Conservation (phyloP, 345 rosid genomes). For the Salix udensis region DNA sequence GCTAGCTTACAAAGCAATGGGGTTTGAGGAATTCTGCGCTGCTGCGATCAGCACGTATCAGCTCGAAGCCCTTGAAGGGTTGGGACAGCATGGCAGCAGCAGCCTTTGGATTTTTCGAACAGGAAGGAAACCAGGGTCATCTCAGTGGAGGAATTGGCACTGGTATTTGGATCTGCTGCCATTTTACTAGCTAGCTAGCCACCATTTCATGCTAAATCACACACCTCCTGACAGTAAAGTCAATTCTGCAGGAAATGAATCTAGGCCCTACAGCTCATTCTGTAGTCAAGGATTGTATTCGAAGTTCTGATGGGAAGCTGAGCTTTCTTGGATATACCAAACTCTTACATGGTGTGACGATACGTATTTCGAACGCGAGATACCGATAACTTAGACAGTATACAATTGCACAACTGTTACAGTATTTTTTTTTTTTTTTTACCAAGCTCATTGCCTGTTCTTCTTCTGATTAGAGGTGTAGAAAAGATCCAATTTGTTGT, state of each 20-base stretch:
- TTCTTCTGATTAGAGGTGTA: neutral
- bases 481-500: neutral
- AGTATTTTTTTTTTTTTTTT: neutral
- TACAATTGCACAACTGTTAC: neutral
- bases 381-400: conserved; percentile 28
- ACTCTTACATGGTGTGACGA: conserved; percentile 74
- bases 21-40: conserved; percentile 30
- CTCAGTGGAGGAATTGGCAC: conserved; percentile 27
- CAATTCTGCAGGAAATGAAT: conserved; percentile 24
- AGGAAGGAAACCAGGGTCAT: conserved; percentile 27
- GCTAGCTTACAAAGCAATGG: conserved; percentile 22
- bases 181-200: neutral
- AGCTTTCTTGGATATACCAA: conserved; percentile 65
- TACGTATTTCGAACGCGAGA: conserved; percentile 54
- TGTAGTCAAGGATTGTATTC: conserved; percentile 50
- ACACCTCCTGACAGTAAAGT: neutral
- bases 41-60: conserved; percentile 29
- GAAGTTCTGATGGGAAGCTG: conserved; percentile 59
- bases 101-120: conserved; percentile 26
- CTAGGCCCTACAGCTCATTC: conserved; percentile 50
- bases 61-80: conserved; percentile 19
- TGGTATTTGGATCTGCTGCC: conserved; percentile 4
- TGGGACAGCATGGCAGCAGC: conserved; percentile 27
- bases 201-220: neutral
- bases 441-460: too few relatives aligned